A percentile compares a stretch with the other conserved stretches of the same genome.
Conservation (phyloP, 306 rosid species). For the Quillaja saponaria region DNA sequence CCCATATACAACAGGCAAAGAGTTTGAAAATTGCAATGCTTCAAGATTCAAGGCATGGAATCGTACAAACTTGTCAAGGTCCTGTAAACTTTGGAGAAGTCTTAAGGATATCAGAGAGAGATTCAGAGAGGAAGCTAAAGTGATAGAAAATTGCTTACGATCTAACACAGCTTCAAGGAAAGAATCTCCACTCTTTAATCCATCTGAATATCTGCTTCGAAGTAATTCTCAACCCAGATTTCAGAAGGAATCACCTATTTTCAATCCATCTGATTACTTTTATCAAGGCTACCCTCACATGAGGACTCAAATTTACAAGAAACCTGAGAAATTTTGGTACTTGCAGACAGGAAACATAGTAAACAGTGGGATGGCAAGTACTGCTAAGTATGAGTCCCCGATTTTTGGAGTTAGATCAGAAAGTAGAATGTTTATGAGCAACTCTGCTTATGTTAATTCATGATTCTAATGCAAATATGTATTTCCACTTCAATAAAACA, state of each 20-base stretch:
- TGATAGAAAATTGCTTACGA: constrained; percentile 72
- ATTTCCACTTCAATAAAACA: constrained; percentile 12
- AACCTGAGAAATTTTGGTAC: constrained; percentile 44
- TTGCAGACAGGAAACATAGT: constrained; percentile 42
- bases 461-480: constrained; percentile 18
- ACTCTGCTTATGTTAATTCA: constrained; percentile 57
- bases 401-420: constrained; percentile 63
- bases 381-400: constrained; percentile 46
- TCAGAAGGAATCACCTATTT: constrained; percentile 67
- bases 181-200: constrained; percentile 49
- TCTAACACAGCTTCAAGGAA: constrained; percentile 47
- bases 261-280: constrained; percentile 69
- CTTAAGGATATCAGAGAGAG: constrained; percentile 61
- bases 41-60: constrained; percentile 40
- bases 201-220: constrained; percentile 29
- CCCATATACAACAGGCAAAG: constrained; percentile 36
- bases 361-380: constrained; percentile 33
- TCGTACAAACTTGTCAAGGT: constrained; percentile 35
- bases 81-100: constrained; percentile 45
- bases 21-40: constrained; percentile 36
- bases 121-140: constrained; percentile 73
- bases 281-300: constrained; percentile 76
- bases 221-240: constrained; percentile 27
- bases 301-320: constrained; percentile 39
- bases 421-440: constrained; percentile 40